These are phyloP conservation scores for Vitis vinifera DNA, from an alignment of 164 flowering plant species.

Conservation along the genomic window DNA sequence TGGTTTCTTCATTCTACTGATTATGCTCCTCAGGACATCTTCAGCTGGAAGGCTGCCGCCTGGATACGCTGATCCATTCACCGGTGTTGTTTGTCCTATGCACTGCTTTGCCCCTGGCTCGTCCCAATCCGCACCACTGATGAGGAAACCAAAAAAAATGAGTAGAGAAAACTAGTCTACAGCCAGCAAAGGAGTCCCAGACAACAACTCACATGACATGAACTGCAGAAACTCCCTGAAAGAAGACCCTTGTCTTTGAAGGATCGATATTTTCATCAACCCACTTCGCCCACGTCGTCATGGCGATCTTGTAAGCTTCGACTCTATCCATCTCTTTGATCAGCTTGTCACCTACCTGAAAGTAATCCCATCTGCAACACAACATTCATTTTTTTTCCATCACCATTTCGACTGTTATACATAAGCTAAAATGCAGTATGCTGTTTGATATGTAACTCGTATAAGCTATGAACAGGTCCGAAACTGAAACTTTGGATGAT, in stretches of 20 bases:
- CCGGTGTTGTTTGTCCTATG: too few species aligned
- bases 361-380: constrained; percentile 5
- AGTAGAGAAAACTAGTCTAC: too few species aligned
- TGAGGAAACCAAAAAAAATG: too few species aligned
- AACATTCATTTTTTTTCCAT: background rate
- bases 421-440: background rate
- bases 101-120: too few species aligned
- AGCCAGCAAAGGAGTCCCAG: too few species aligned
- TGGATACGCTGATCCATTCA: too few species aligned
- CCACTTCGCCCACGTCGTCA: constrained; percentile 11
- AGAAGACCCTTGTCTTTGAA: constrained; percentile 6
- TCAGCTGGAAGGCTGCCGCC: too few species aligned
- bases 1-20: too few species aligned
- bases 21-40: too few species aligned
- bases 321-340: constrained; percentile 8
- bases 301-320: constrained; percentile 2
- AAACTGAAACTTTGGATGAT: too few species aligned
- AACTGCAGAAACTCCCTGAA: constrained; percentile 9
- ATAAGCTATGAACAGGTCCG: too few species aligned
- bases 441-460: background rate
- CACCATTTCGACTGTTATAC: background rate
- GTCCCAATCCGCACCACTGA: too few species aligned
- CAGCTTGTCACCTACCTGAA: background rate
- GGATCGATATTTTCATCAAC: constrained; percentile 5
- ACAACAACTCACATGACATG: background rate